Evolutionary conservation across 306 rosid genomes (phyloP).

Genomic region (Potentilla sterilis): DNA sequence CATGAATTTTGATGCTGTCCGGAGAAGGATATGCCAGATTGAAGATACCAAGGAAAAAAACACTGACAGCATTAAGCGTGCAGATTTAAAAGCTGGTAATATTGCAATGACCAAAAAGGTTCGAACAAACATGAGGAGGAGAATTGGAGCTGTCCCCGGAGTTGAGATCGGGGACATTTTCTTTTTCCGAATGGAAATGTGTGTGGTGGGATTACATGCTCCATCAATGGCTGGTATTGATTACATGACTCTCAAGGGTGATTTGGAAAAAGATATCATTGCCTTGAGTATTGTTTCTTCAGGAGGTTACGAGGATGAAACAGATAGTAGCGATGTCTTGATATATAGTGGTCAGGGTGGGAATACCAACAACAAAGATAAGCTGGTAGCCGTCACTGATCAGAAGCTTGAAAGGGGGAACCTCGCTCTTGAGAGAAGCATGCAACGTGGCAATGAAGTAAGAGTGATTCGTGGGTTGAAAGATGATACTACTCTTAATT

Average conservation of each 20-base stretch:
- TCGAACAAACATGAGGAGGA: slow-evolving; percentile 51
- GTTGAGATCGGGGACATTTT: slow-evolving; percentile 64
- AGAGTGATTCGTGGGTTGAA: slow-evolving; percentile 63
- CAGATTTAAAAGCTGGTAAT: slow-evolving; percentile 55
- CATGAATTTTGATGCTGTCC: slow-evolving; percentile 45
- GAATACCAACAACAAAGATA: slow-evolving; percentile 47
- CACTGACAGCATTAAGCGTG: slow-evolving; percentile 33
- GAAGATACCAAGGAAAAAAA: slow-evolving; percentile 46
- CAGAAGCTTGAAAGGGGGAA: slow-evolving; percentile 77
- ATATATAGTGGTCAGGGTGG: slow-evolving; percentile 72
- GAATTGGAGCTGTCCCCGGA: slow-evolving; percentile 57
- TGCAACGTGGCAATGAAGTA: slow-evolving; percentile 41
- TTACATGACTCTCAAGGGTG: slow-evolving; percentile 37
- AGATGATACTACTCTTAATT: slow-evolving; percentile 30
- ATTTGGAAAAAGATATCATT: slow-evolving; percentile 43
- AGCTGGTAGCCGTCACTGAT: slow-evolving; percentile 33
- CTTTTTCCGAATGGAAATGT: slow-evolving; percentile 59
- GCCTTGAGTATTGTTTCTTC: slow-evolving; percentile 70
- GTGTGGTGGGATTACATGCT: slow-evolving; percentile 58
- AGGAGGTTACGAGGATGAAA: slow-evolving; percentile 52
- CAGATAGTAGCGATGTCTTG: slow-evolving; percentile 47
- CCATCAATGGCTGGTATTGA: slow-evolving; percentile 76
- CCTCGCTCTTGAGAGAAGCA: slow-evolving; percentile 62
- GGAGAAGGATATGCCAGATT: slow-evolving; percentile 61
- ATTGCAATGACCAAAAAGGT: slow-evolving; percentile 39